A percentile compares a stretch with the other conserved stretches of the same genome.
Conservation (phyloP, 1,284 basidiomycete genomes). For the Ustilago bromivora region DNA sequence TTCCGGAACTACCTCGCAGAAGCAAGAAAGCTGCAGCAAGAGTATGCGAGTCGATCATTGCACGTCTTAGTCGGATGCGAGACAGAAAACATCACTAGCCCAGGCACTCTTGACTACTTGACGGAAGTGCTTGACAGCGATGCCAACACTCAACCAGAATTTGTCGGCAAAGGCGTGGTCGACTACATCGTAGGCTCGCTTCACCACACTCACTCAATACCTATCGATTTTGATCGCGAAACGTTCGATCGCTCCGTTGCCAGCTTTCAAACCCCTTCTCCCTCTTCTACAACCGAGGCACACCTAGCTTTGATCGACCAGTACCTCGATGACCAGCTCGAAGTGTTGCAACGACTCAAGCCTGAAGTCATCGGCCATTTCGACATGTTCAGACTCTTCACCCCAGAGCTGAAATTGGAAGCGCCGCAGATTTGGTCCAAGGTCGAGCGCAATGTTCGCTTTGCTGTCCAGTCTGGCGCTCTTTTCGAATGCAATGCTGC, state of each 20-base stretch:
- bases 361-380: slow-evolving; percentile 95
- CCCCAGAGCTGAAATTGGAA: slow-evolving; percentile 76
- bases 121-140: slow-evolving; percentile 72
- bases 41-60: slow-evolving; percentile 71
- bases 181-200: slow-evolving; percentile 94
- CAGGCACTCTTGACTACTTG: slow-evolving; percentile 75
- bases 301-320: slow-evolving; percentile 36
- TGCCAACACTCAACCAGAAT: slow-evolving; percentile 17
- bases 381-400: slow-evolving; percentile 73
- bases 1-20: slow-evolving; percentile 80
- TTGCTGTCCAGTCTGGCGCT: slow-evolving; percentile 84
- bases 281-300: slow-evolving; percentile 9
- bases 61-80: slow-evolving; percentile 89
- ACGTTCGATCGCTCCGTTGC: slow-evolving; percentile 78
- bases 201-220: slow-evolving; percentile 87
- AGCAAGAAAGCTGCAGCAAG: slow-evolving; percentile 79
- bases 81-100: slow-evolving; percentile 84
- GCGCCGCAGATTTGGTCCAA: slow-evolving; percentile 72
- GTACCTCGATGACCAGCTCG: slow-evolving; percentile 64
- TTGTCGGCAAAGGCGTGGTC: slow-evolving; percentile 71
- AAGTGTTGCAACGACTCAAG: slow-evolving; percentile 73
- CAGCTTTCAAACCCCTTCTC: slow-evolving; percentile 69
- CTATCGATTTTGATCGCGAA: slow-evolving; percentile 89
- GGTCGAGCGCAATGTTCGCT: slow-evolving; percentile 81
- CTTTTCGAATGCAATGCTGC: slow-evolving; percentile 94